Evolutionary conservation across 805 yeast species (phyloP).

Genomic region (Pichia eremophila): DNA sequence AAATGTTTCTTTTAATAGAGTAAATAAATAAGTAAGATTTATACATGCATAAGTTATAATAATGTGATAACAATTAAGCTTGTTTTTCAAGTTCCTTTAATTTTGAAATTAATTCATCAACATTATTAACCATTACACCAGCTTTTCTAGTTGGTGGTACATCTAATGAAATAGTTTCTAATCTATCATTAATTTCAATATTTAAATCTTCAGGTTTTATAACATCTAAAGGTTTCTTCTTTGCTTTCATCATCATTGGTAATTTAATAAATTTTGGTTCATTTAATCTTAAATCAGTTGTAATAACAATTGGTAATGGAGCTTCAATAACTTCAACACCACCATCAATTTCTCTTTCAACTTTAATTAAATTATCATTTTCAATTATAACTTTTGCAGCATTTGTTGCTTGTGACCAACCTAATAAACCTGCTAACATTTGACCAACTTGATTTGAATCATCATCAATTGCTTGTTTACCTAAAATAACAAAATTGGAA

Average conservation of each 20-base stretch:
- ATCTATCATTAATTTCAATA: conserved; percentile 52
- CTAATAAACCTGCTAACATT: conserved; percentile 84
- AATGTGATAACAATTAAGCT: no score
- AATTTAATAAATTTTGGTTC: conserved; percentile 93
- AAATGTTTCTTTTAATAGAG: no score
- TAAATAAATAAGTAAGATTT: no score
- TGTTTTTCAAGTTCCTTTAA: conserved; percentile 46
- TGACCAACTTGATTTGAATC: conserved; percentile 95
- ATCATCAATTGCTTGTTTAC: conserved; percentile 95
- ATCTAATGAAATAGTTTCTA: conserved; percentile 61
- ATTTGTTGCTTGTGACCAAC: conserved; percentile 96
- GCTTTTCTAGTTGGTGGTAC: conserved; percentile 81
- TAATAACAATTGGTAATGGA: conserved; percentile 72
- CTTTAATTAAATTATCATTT: conserved; percentile 45
- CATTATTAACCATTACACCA: conserved; percentile 71
- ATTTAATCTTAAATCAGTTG: conserved; percentile 89
- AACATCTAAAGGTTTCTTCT: conserved; percentile 83
- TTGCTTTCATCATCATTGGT: conserved; percentile 97
- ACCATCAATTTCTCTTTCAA: conserved; percentile 91
- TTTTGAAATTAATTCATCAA: conserved; percentile 73
- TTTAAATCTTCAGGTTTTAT: conserved; percentile 58
- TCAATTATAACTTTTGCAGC: conserved; percentile 74
- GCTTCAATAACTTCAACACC: conserved; percentile 81
- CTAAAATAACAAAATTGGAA: conserved; percentile 76
- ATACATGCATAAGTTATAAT: no score